Conservation (phyloP, 345 rosid genomes). For the Gossypium ekmanianum region DNA sequence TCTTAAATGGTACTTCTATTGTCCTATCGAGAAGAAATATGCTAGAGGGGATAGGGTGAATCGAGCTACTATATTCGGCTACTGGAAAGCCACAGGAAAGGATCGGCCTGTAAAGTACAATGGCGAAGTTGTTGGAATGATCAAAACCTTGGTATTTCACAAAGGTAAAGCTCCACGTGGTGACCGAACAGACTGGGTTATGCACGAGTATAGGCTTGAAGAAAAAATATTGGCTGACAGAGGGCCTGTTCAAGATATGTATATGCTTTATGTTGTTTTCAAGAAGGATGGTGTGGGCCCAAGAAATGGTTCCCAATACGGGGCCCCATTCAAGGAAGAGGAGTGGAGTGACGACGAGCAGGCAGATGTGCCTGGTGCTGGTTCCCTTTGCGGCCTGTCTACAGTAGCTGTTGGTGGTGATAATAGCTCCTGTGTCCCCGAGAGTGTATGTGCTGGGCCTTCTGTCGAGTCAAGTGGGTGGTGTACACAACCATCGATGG, state of each 20-base stretch:
- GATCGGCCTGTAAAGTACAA: slow-evolving; percentile 50
- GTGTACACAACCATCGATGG: neutral
- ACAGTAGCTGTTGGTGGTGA: too few relatives aligned
- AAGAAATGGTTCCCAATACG: slow-evolving; percentile 69
- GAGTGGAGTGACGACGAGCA: slow-evolving; percentile 51
- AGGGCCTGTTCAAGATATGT: slow-evolving; percentile 49
- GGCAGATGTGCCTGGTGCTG: neutral
- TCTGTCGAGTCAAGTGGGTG: too few relatives aligned
- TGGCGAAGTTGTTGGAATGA: slow-evolving; percentile 48
- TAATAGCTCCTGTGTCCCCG: too few relatives aligned
- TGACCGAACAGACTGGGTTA: slow-evolving; percentile 76
- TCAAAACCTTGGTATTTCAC: slow-evolving; percentile 59
- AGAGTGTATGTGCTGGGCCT: too few relatives aligned
- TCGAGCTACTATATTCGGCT: slow-evolving; percentile 55
- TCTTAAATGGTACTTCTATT: slow-evolving; percentile 80
- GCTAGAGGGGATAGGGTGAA: slow-evolving; percentile 37
- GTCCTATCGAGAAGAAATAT: slow-evolving; percentile 63
- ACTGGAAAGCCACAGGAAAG: slow-evolving; percentile 76
- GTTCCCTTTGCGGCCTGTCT: too few relatives aligned
- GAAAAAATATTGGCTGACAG: slow-evolving; percentile 31
- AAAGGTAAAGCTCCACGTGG: slow-evolving; percentile 45
- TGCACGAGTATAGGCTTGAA: slow-evolving; percentile 63
- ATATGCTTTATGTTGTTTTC: slow-evolving; percentile 50
- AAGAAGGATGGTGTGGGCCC: slow-evolving; percentile 75
- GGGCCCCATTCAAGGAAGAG: slow-evolving; percentile 34